A percentile compares a stretch with the other conserved stretches of the same genome.
phyloP scores from a whole-genome alignment of 257 asterid species.

The Solanum pennellii region DNA sequence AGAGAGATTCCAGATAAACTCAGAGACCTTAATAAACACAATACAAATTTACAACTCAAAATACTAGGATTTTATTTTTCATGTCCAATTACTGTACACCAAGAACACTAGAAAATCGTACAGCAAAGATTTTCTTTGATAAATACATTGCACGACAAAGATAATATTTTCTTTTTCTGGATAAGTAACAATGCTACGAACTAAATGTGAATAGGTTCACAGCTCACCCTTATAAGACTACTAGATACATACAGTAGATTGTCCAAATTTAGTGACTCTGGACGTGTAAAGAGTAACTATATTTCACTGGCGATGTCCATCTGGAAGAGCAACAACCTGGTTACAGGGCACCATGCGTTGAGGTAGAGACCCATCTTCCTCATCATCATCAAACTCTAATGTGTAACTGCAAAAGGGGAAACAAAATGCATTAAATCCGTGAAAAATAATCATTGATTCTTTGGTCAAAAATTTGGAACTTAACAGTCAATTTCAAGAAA shows the following conservation, averaged over 20 bases:
- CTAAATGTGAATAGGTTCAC: not conserved
- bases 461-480: not conserved
- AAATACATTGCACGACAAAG: not conserved
- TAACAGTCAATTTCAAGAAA: not conserved
- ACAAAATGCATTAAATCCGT: not conserved
- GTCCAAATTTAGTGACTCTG: not conserved
- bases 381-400: conserved; percentile 89
- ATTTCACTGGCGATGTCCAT: conserved; percentile 61
- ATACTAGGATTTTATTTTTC: not conserved
- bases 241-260: not conserved
- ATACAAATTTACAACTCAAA: not conserved
- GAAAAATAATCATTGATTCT: not conserved
- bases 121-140: not conserved
- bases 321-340: conserved; percentile 84
- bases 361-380: conserved; percentile 90
- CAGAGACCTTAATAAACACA: not conserved
- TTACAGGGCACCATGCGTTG: conserved; percentile 74
- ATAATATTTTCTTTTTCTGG: not conserved
- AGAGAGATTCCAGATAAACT: not conserved
- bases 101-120: not conserved
- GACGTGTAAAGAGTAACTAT: not conserved
- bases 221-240: not conserved
- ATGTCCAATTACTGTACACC: not conserved
- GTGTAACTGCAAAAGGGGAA: conserved; percentile 47
- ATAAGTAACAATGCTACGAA: not conserved